Conservation (phyloP, 106 monocot genomes). For the Allium sativum region DNA sequence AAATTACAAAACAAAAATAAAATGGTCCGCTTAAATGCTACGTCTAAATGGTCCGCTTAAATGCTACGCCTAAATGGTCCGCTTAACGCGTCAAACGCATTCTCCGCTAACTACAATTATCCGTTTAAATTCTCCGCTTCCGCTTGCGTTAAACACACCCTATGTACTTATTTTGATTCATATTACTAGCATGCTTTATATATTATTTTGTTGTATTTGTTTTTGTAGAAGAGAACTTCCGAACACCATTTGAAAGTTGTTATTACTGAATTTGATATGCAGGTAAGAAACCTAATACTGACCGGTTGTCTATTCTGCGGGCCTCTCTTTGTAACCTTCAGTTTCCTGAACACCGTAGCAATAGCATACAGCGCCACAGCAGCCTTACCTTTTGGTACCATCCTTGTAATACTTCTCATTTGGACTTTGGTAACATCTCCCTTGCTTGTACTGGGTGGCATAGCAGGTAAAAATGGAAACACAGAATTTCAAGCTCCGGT, state of each 20-base stretch:
- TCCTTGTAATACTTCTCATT: slow-evolving; percentile 64
- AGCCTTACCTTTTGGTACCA: slow-evolving; percentile 69
- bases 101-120: too few species aligned
- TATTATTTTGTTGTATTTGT: not conserved
- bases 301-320: slow-evolving; percentile 70
- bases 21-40: too few species aligned
- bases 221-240: too few species aligned
- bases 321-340: slow-evolving; percentile 63
- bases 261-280: not conserved
- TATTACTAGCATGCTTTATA: not conserved
- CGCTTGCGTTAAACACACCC: too few species aligned
- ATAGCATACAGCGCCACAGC: slow-evolving; percentile 61
- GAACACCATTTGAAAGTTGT: too few species aligned
- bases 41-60: too few species aligned
- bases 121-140: too few species aligned
- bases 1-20: too few species aligned
- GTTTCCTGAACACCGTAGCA: slow-evolving; percentile 66
- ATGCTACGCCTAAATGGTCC: too few species aligned
- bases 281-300: slow-evolving; percentile 62
- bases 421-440: slow-evolving; percentile 68
- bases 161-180: not conserved
- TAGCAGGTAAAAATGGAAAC: slow-evolving; percentile 62
- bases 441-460: slow-evolving; percentile 60
- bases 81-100: too few species aligned
- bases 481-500: slow-evolving; percentile 63